Base-by-base conservation (phyloP, 2,329 filamentous ascomycete genomes). In the Akanthomyces muscarius region DNA sequence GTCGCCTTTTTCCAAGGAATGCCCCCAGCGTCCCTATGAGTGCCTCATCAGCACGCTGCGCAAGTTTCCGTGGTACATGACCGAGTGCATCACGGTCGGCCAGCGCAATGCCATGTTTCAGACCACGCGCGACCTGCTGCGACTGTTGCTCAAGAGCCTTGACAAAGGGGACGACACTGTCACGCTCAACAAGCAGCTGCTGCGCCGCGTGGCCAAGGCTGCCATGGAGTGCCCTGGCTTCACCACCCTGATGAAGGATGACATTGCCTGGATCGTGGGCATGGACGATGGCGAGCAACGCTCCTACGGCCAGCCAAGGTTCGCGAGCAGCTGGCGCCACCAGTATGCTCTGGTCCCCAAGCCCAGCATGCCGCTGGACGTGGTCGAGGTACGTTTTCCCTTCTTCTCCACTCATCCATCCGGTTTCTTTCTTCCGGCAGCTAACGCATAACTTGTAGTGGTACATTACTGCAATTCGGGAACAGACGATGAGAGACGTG, bases 11-110 rank as follows among this genome's bases (percentile, higher is more conserved):
- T 81, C 83, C 10, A 80, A 78, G 63, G 80, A 86, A 30, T 87
- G 85, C 67, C 85, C 86, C 0, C 86, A 89, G 73, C 82, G 87
- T 16, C 83, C 86, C 1, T 89, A 83, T 62, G 87, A 89, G 74
- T 86, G 81, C 70, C 76, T 89, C 68, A 86, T 89, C 67, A 87
- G 84, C 70, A 88, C 83, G 0, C 70, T 86, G 44, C 81, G 80
- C 64, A 86, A 89, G 76, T 80, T 87, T 50, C 87, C 87, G 0
- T 89, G 87, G 87, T 79, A 83, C 64, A 78, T 80, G 71, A 78
- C 85, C 1, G 73, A 83, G 3, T 68, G 77, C 60, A 84, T 89
- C 74, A 88, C 83, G 8, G 75, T 88, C 53, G 74, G 77, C 62
- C 81, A 89, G 71, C 83, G 86, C 1, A 73, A 81, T 50, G 73